Conservation (phyloP, 148 eudicot genomes). For the Fagopyrum homotropicum region DNA sequence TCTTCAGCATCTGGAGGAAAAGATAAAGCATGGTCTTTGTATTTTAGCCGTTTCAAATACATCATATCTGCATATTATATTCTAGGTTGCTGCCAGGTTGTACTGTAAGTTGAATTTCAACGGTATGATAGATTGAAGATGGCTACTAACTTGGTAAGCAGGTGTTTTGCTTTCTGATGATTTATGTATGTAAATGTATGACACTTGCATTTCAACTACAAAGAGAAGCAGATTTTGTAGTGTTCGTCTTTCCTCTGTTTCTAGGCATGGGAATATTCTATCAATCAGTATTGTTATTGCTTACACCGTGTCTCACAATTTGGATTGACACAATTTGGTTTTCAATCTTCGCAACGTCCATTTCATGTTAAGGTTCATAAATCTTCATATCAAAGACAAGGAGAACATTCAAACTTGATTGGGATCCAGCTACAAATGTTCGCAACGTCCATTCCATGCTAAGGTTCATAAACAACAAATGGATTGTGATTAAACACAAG, state of each 20-base stretch:
- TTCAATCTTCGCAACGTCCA: too few relatives aligned
- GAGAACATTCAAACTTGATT: too few relatives aligned
- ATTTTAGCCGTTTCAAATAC: not conserved
- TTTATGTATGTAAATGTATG: not conserved
- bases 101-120: not conserved
- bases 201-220: not conserved
- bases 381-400: too few relatives aligned
- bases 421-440: too few relatives aligned
- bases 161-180: not conserved
- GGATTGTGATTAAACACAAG: too few relatives aligned
- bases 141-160: not conserved
- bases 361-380: not conserved
- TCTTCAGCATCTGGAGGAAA: constrained; percentile 6
- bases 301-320: too few relatives aligned
- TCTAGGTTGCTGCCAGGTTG: not conserved
- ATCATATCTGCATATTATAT: not conserved
- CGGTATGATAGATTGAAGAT: not conserved
- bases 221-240: not conserved
- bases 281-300: too few relatives aligned
- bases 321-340: not conserved
- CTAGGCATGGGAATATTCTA: too few relatives aligned
- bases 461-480: not conserved
- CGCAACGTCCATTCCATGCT: not conserved
- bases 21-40: not conserved
- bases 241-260: too few relatives aligned